Base-by-base conservation (phyloP, 371 early-diverging fungal species). In the Lichtheimia hyalospora region DNA sequence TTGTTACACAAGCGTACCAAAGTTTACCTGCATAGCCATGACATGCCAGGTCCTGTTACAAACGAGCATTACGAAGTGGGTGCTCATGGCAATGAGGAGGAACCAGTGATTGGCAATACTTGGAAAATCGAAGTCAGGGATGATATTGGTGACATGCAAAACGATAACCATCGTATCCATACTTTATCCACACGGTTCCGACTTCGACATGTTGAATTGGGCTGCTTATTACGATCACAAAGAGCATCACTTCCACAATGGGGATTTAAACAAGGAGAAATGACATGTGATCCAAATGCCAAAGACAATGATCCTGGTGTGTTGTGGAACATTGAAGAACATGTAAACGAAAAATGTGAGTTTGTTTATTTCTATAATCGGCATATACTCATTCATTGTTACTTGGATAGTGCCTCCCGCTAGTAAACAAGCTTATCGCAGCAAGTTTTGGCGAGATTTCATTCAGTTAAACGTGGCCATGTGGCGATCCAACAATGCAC, bases 191-290 rank as follows among this genome's bases (percentile, higher is more conserved):
- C 99, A 0, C 86, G 81, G 8, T 94, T 99, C 71, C 86, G 93
- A 20, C 74, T 99, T 43, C 84, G 89, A 23, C 96, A 99, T 71
- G 71, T 72, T 1, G 60, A 70, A 16, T 70, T 88, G 34, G 89
- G 89, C 14, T 98, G 98, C 66, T 84, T 92, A 41, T 73, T 99
- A 52, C 74, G 83, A 12, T 83, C 92, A 3, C 80, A 87, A 27
- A 86, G 85, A 43, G 85, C 84, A 12, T 83, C 82, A 16, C 83
- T 98, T 49, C 99, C 99, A 6, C 86, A 92, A 60, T 99, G 99
- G 99, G 99, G 99, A 3, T 97, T 94, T 82, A 88, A 88, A 58
- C 99, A 99, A 73, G 81, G 88, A 12, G 99, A 99, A 64, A 93
- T 99, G 0, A 74, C 82, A 2, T 99, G 99, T 75, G 89, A 92